These are phyloP conservation scores for Pichia paraexigua DNA, from an alignment of 805 yeast species.

Conservation along the genomic window DNA sequence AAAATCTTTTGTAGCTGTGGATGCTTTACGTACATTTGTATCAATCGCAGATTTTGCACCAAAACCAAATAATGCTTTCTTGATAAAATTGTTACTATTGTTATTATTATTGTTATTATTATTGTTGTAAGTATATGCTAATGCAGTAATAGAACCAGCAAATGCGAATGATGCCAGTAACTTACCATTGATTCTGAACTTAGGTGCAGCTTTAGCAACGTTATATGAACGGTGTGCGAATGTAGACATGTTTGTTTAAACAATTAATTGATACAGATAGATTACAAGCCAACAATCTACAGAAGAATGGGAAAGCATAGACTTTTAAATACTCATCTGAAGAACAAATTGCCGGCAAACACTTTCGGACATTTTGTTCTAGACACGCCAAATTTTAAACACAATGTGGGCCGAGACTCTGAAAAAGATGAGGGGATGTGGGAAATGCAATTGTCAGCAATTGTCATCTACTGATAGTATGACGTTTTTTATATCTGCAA, in stretches of 20 bases:
- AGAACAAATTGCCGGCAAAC: too few relatives aligned
- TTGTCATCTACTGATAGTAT: not conserved
- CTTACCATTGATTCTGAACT: not conserved
- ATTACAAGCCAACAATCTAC: not conserved
- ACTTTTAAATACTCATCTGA: too few relatives aligned
- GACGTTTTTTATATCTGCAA: not conserved
- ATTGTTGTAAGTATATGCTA: slow-evolving; percentile 17
- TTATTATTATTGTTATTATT: slow-evolving; percentile 11
- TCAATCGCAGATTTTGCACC: slow-evolving; percentile 21
- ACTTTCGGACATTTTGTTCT: too few relatives aligned
- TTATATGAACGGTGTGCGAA: slow-evolving; percentile 1
- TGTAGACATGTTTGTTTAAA: not conserved
- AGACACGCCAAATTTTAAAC: too few relatives aligned
- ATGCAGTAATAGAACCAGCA: slow-evolving; percentile 25
- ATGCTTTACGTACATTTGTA: slow-evolving; percentile 28
- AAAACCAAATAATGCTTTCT: slow-evolving; percentile 21
- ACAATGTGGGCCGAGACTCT: not conserved
- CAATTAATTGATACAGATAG: not conserved
- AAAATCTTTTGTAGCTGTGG: slow-evolving; percentile 25
- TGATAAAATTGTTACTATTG: slow-evolving; percentile 13
- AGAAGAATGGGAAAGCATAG: not conserved
- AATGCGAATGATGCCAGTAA: slow-evolving; percentile 1
- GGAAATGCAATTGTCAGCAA: not conserved
- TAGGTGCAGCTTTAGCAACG: not conserved
- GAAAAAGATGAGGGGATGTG: too few relatives aligned